phyloP scores from a whole-genome alignment of 352 stramenopile species.

The Phytophthora pini region DNA sequence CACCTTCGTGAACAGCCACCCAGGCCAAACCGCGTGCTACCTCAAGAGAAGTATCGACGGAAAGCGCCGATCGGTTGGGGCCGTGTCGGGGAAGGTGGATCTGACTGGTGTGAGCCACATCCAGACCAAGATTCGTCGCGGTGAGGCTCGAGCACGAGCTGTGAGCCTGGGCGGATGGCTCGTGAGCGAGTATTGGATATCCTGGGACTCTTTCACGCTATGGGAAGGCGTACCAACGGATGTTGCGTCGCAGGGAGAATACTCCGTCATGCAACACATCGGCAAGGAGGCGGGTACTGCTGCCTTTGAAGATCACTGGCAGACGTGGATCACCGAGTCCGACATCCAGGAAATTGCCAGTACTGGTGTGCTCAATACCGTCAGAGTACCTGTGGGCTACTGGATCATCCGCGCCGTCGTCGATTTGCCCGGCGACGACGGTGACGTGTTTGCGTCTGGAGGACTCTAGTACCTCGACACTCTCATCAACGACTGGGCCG shows the following conservation, averaged over 20 bases:
- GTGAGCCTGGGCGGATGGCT: conserved; percentile 27
- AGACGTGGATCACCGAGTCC: conserved; percentile 23
- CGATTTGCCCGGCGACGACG: background rate
- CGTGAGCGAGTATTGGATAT: conserved; percentile 29
- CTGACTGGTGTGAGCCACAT: conserved; percentile 6
- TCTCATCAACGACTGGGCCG: background rate
- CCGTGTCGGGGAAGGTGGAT: conserved; percentile 16
- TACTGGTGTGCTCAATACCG: conserved; percentile 45
- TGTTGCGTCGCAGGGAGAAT: conserved; percentile 8
- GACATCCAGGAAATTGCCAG: conserved; percentile 23
- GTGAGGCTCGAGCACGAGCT: conserved; percentile 11
- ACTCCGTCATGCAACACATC: conserved; percentile 15
- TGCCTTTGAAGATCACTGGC: conserved; percentile 16
- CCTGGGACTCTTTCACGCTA: conserved; percentile 7
- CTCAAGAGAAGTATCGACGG: conserved; percentile 27
- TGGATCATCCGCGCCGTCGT: conserved; percentile 47
- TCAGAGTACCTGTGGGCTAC: conserved; percentile 50
- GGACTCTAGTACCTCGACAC: conserved; percentile 18
- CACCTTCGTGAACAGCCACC: conserved; percentile 52
- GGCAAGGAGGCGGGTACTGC: conserved; percentile 14
- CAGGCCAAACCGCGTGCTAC: conserved; percentile 35
- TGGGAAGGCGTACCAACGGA: conserved; percentile 3
- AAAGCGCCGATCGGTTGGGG: conserved; percentile 21
- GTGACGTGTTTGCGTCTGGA: conserved; percentile 1
- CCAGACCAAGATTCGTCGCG: conserved; percentile 18